Conservation (phyloP, 1,284 basidiomycete species). For the Marasmius fiardii region DNA sequence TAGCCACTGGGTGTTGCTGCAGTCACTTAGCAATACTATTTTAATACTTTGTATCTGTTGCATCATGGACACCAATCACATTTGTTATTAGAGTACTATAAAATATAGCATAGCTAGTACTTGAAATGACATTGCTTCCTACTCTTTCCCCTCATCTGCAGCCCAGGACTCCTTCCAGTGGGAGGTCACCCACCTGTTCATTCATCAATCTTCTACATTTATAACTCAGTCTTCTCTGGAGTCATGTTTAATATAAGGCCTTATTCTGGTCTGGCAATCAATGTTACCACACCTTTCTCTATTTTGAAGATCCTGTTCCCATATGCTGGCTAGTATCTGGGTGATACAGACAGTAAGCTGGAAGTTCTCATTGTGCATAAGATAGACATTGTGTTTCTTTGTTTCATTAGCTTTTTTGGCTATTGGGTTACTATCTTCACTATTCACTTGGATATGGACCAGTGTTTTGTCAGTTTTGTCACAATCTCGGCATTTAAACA, state of each 20-base stretch:
- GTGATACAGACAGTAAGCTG: not conserved
- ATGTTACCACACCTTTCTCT: not conserved
- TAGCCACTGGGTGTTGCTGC: too few relatives aligned
- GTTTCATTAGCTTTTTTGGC: not conserved
- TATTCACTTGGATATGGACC: not conserved
- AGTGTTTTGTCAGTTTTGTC: not conserved
- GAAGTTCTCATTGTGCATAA: not conserved
- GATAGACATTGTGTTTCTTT: not conserved
- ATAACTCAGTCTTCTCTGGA: not conserved
- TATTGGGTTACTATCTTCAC: not conserved
- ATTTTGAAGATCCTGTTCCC: not conserved
- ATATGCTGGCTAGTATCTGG: not conserved
- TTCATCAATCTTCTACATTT: not conserved
- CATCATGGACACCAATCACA: too few relatives aligned
- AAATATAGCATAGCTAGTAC: too few relatives aligned
- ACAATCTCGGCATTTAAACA: not conserved
- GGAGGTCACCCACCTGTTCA: too few relatives aligned
- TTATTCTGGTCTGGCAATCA: not conserved
- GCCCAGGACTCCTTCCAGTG: too few relatives aligned
- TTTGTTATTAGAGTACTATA: too few relatives aligned
- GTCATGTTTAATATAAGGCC: not conserved
- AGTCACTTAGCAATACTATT: too few relatives aligned
- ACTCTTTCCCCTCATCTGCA: too few relatives aligned
- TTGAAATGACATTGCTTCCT: too few relatives aligned
- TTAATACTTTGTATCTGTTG: too few relatives aligned